Base-by-base conservation (phyloP, 2,329 filamentous ascomycete genomes). In the Paramyrothecium roridum region DNA sequence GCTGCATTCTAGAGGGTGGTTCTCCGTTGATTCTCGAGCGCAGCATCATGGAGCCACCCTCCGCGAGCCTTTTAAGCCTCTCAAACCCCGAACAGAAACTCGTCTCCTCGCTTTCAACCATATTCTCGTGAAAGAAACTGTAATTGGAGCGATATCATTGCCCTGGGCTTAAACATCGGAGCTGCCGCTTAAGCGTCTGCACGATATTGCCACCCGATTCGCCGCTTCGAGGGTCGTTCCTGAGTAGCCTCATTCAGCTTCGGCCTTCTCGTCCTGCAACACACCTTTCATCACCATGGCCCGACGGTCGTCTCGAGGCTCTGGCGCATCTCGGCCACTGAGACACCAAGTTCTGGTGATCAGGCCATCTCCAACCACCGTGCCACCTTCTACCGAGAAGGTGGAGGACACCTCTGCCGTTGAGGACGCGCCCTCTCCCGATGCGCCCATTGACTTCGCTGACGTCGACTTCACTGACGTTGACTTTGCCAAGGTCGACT, bases 11-110 rank as follows among this genome's bases (percentile, higher is more conserved):
- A 81, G 77, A 80, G 78, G 79, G 79, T 82, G 78, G 80, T 71
- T 68, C 67, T 74, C 68, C 59, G 60, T 62, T 53, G 73, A 68
- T 52, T 55, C 51, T 54, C 57, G 71, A 70, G 68, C 68, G 67
- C 65, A 72, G 76, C 73, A 73, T 75, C 70, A 84, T 83, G 82
- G 80, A 75, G 79, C 78, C 79, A 80, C 78, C 78, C 77, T 81
- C 78, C 68, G 69, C 70, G 73, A 74, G 13, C 69, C 67, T 62
- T 67, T 68, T 71, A 64, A 43, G 67, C 69, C 56, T 54, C 66
- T 57, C 54, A 56, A 67, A 61, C 61, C 53, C 57, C 19, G 20
- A 45, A 52, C 50, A 45, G n/a, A n/a, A n/a, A 19, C 10, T 10
- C 26, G 26, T 30, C 26, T 30, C 26, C 10, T 30, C 26, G 26